Percentiles rank a stretch among this genome's conserved stretches.
Evolutionary conservation across 371 early-diverging fungal species (phyloP).

Genomic region (Lichtheimia hyalospora): DNA sequence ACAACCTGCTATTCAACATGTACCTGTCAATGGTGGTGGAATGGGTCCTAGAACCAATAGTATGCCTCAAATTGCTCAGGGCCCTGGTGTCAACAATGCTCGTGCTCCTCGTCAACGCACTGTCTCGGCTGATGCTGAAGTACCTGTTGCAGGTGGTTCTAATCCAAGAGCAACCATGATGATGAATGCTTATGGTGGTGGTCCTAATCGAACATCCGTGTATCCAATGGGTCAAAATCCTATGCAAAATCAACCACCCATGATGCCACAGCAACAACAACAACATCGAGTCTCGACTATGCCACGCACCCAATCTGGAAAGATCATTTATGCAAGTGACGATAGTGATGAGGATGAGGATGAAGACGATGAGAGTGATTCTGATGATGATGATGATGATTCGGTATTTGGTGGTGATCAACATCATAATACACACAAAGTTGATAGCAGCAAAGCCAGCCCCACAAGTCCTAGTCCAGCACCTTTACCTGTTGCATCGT

Average conservation of each 20-base stretch:
- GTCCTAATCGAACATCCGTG: slow-evolving; percentile 4
- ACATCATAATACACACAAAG: neutral
- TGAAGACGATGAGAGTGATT: slow-evolving; percentile 23
- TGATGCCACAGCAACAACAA: slow-evolving; percentile 9
- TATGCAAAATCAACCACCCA: neutral
- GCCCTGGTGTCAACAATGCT: neutral
- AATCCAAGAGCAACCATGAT: slow-evolving; percentile 13
- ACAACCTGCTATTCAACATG: slow-evolving; percentile 3
- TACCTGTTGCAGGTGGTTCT: neutral
- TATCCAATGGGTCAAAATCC: neutral
- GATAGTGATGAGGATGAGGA: slow-evolving; percentile 33
- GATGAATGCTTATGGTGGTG: neutral
- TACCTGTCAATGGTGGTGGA: slow-evolving; percentile 4
- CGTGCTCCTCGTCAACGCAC: slow-evolving; percentile 9
- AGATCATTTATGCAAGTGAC: slow-evolving; percentile 40
- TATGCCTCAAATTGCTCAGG: slow-evolving; percentile 13
- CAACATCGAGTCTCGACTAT: slow-evolving; percentile 10
- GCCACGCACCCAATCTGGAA: slow-evolving; percentile 15
- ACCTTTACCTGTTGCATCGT: neutral
- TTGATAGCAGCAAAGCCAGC: neutral
- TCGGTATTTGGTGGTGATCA: slow-evolving; percentile 16
- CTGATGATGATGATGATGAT: slow-evolving; percentile 21
- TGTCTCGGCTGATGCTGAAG: slow-evolving; percentile 10
- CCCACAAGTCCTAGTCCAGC: slow-evolving; percentile 1
- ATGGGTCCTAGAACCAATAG: slow-evolving; percentile 19